Base-by-base conservation (phyloP, 2,329 filamentous ascomycete species). In the Fusarium poae region DNA sequence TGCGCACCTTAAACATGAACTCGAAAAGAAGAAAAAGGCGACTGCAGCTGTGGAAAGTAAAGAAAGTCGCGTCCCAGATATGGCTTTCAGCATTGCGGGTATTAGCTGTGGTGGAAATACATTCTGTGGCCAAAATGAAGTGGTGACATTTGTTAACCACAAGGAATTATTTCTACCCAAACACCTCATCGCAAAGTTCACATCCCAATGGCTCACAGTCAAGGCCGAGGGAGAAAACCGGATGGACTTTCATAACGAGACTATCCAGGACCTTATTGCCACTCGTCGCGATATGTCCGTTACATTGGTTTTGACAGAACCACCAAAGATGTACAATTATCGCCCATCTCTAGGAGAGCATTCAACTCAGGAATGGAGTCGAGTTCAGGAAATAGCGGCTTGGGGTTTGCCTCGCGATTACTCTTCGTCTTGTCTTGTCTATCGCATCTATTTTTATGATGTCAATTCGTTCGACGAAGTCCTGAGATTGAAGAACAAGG, bases 201-300 rank as follows among this genome's bases (percentile, higher is more conserved):
- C 53, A 8, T 46, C 64, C 5, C 64, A 71, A n/a, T 71, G 64
- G 55, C 37, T 70, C 12, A 70, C 64, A 6, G 25, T 71, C 2
- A 30, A 56, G 4, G 21, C 21, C 5, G 25, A 54, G 13, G 9
- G 12, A 12, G 45, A 45, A 1, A 64, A 66, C 0, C 62, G 79
- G 6, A 77, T 88, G 34, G 82, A 86, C 49, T 82, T 89, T 16
- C 78, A 83, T 0, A 83, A 85, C 37, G 79, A 80, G 21, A 84
- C 79, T 3, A 82, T 88, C 32, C 66, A 83, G 29, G 82, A 86
- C 50, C 71, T 84, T 11, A 76, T 86, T 3, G 73, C 77, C 70
- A 80, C 68, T 76, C 74, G 75, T 32, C 34, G 72, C 21, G 50
- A 79, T 65, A 56, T 77, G 63, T 77, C 79, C 1, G 72, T 88